phyloP scores from a whole-genome alignment of 306 rosid species.

The Citrullus mucosospermus region DNA sequence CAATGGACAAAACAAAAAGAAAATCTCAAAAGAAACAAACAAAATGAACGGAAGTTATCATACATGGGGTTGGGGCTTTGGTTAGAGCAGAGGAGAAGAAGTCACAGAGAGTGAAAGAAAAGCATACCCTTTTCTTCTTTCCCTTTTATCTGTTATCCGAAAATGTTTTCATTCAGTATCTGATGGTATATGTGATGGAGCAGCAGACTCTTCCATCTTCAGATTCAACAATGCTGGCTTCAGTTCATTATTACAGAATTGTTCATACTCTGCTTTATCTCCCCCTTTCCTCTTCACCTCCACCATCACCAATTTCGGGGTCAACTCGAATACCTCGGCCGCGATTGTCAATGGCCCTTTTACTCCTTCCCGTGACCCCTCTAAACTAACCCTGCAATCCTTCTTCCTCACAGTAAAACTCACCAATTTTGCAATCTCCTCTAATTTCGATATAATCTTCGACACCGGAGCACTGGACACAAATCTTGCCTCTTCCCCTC shows the following conservation, averaged over 20 bases:
- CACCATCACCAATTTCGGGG: conserved; percentile 66
- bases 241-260: conserved; percentile 47
- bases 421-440: conserved; percentile 67
- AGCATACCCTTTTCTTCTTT: conserved; percentile 18
- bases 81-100: conserved; percentile 7
- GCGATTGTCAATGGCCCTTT: conserved; percentile 82
- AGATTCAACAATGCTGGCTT: conserved; percentile 52
- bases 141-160: background rate
- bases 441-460: conserved; percentile 62
- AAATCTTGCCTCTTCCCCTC: conserved; percentile 57
- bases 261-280: conserved; percentile 61
- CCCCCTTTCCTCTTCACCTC: conserved; percentile 91
- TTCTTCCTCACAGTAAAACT: conserved; percentile 80
- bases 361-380: conserved; percentile 67
- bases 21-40: background rate
- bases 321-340: conserved; percentile 76
- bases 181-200: conserved; percentile 24
- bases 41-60: conserved; percentile 20
- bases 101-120: background rate
- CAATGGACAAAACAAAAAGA: conserved; percentile 6
- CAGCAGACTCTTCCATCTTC: conserved; percentile 34
- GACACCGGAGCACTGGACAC: conserved; percentile 62
- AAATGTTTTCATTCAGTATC: conserved; percentile 13
- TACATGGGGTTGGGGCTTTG: conserved; percentile 12
- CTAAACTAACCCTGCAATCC: conserved; percentile 78